phyloP scores from a whole-genome alignment of 2,329 filamentous ascomycete genomes.

The Venturia nashicola region DNA sequence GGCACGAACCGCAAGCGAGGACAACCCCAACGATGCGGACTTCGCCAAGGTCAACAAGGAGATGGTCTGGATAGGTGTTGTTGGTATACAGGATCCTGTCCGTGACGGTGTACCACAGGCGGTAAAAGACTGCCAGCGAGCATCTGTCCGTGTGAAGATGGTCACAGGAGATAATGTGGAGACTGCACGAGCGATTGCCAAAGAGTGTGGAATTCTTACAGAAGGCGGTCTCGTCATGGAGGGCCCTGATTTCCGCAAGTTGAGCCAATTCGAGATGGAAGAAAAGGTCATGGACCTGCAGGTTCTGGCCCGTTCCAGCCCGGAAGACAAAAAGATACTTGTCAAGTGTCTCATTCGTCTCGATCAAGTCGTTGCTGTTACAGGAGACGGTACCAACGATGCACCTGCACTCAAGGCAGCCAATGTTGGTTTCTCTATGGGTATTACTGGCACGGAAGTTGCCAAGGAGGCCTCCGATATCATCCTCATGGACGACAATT shows the following conservation, averaged over 20 bases:
- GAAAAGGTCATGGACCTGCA: slow-evolving; percentile 49
- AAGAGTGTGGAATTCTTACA: slow-evolving; percentile 64
- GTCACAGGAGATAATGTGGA: slow-evolving; percentile 74
- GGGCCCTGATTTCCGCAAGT: slow-evolving; percentile 64
- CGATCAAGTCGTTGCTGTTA: slow-evolving; percentile 69
- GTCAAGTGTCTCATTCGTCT: slow-evolving; percentile 53
- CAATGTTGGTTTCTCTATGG: slow-evolving; percentile 79
- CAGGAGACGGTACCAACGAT: slow-evolving; percentile 75
- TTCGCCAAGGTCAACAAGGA: slow-evolving; percentile 58
- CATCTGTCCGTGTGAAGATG: slow-evolving; percentile 73
- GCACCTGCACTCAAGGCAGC: slow-evolving; percentile 70
- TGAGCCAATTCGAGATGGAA: slow-evolving; percentile 46
- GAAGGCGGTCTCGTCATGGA: slow-evolving; percentile 61
- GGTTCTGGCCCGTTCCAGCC: slow-evolving; percentile 56
- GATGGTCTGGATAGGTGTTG: slow-evolving; percentile 62
- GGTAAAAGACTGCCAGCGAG: slow-evolving; percentile 59
- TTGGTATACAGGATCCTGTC: slow-evolving; percentile 72
- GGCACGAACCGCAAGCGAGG: slow-evolving; percentile 39
- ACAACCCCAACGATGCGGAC: slow-evolving; percentile 48
- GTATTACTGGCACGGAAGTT: slow-evolving; percentile 70
- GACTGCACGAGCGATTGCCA: slow-evolving; percentile 67
- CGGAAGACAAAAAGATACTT: slow-evolving; percentile 56
- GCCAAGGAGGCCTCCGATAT: slow-evolving; percentile 78
- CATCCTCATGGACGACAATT: slow-evolving; percentile 81
- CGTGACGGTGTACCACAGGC: slow-evolving; percentile 63